phyloP scores from a whole-genome alignment of 139 green algal species.

The Picochlorum sp. region DNA sequence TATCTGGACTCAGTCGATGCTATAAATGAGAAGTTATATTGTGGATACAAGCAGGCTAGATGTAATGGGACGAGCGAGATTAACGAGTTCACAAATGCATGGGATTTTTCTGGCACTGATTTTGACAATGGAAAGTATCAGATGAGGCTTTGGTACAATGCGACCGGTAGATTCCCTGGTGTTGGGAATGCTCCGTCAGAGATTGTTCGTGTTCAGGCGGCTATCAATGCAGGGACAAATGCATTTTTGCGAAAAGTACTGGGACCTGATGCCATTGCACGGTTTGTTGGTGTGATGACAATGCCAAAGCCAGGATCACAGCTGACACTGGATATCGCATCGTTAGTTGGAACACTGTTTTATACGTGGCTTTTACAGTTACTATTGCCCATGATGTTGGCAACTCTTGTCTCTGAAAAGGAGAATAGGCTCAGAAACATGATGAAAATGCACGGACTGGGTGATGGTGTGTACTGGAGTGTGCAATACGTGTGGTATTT shows the following conservation, averaged over 20 bases:
- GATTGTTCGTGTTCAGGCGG: slow-evolving; percentile 12
- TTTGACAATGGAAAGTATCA: slow-evolving; percentile 1
- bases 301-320: slow-evolving; percentile 44
- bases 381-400: slow-evolving; percentile 62
- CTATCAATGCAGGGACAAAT: slow-evolving; percentile 38
- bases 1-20: not conserved
- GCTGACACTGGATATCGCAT: slow-evolving; percentile 64
- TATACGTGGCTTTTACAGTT: slow-evolving; percentile 74
- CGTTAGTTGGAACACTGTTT: slow-evolving; percentile 73
- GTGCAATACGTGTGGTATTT: slow-evolving; percentile 72
- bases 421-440: slow-evolving; percentile 75
- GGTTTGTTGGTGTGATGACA: slow-evolving; percentile 42
- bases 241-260: slow-evolving; percentile 31
- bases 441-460: slow-evolving; percentile 95
- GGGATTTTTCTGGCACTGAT: slow-evolving; percentile 27
- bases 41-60: slow-evolving; percentile 40
- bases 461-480: slow-evolving; percentile 44
- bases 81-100: slow-evolving; percentile 20
- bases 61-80: slow-evolving; percentile 12
- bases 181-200: slow-evolving; percentile 11
- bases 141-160: slow-evolving; percentile 39
- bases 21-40: slow-evolving; percentile 46
- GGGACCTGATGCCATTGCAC: slow-evolving; percentile 3
- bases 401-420: slow-evolving; percentile 53
- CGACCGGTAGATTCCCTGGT: slow-evolving; percentile 17